Percentiles rank a stretch among this genome's conserved stretches.
Evolutionary conservation across 352 stramenopile genomes (phyloP).

Genomic region (Pythium insidiosum): DNA sequence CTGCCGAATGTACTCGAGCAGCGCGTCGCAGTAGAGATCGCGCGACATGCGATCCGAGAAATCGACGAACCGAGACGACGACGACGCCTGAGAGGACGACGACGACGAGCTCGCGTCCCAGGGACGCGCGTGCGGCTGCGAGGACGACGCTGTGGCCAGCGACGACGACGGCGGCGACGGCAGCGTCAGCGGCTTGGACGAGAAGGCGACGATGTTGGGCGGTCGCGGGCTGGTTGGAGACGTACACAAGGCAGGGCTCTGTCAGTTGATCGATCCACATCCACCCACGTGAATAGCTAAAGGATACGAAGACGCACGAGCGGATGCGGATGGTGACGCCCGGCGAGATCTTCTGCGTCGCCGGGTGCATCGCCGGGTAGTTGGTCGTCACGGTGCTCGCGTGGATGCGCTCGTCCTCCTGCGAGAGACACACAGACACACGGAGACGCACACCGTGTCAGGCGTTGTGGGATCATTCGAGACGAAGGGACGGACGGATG

Average conservation of each 20-base stretch:
- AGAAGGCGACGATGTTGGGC: conserved; percentile 49
- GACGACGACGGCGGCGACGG: conserved; percentile 15
- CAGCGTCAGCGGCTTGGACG: conserved; percentile 25
- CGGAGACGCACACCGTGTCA: background rate
- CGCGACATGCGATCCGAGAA: conserved; percentile 43
- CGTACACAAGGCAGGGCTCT: background rate
- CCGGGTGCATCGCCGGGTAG: conserved; percentile 76
- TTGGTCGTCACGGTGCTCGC: conserved; percentile 61
- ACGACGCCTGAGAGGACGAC: conserved; percentile 6
- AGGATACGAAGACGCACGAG: conserved; percentile 42
- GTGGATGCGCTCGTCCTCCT: conserved; percentile 60
- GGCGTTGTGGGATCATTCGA: background rate
- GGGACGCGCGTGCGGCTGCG: background rate
- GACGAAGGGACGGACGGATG: background rate
- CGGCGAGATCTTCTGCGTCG: conserved; percentile 58
- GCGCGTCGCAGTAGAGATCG: conserved; percentile 56
- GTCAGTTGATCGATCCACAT: too few relatives aligned
- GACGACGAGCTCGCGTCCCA: conserved; percentile 13
- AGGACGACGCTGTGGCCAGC: background rate
- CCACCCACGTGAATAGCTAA: too few relatives aligned
- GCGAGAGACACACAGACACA: background rate
- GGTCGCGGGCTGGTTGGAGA: conserved; percentile 41
- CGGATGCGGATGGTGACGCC: conserved; percentile 55
- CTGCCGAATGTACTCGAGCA: conserved; percentile 67
- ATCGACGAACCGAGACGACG: conserved; percentile 19